Conservation (phyloP, 2,329 filamentous ascomycete genomes). For the Rhynchosporium agropyri region DNA sequence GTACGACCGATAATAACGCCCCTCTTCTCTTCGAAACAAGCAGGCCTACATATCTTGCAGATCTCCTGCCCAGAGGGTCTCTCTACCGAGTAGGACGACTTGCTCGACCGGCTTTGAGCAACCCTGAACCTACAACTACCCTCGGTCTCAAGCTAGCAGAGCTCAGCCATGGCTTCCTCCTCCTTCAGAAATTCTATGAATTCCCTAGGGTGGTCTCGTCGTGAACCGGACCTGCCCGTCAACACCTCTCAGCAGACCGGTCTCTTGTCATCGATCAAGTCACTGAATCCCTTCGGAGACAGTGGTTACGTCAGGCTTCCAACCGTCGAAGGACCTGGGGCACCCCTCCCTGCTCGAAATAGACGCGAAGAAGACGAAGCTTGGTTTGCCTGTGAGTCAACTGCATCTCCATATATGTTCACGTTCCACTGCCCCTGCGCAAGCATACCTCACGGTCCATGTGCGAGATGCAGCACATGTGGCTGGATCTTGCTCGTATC, state of each 20-base stretch:
- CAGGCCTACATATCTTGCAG: slow-evolving; percentile 24
- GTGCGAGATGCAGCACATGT: slow-evolving; percentile 35
- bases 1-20: slow-evolving; percentile 22
- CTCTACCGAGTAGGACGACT: slow-evolving; percentile 23
- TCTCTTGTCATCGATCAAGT: slow-evolving; percentile 78
- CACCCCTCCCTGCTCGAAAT: slow-evolving; percentile 80
- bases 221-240: slow-evolving; percentile 75
- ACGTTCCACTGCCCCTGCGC: slow-evolving; percentile 40
- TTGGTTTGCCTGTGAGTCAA: slow-evolving; percentile 88
- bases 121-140: slow-evolving; percentile 33
- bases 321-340: slow-evolving; percentile 78
- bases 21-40: slow-evolving; percentile 12
- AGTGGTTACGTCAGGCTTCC: slow-evolving; percentile 90
- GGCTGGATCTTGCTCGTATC: slow-evolving; percentile 34
- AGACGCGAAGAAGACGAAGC: slow-evolving; percentile 93
- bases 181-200: slow-evolving; percentile 95
- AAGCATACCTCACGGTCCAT: slow-evolving; percentile 37
- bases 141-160: slow-evolving; percentile 23
- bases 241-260: slow-evolving; percentile 72
- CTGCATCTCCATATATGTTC: slow-evolving; percentile 26
- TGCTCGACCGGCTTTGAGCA: slow-evolving; percentile 21
- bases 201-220: slow-evolving; percentile 90
- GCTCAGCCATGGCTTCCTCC: slow-evolving; percentile 71
- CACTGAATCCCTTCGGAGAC: slow-evolving; percentile 83
- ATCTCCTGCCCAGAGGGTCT: slow-evolving; percentile 21